phyloP scores from a whole-genome alignment of 1,139 yeast species.

The Arxiozyma bovina region DNA sequence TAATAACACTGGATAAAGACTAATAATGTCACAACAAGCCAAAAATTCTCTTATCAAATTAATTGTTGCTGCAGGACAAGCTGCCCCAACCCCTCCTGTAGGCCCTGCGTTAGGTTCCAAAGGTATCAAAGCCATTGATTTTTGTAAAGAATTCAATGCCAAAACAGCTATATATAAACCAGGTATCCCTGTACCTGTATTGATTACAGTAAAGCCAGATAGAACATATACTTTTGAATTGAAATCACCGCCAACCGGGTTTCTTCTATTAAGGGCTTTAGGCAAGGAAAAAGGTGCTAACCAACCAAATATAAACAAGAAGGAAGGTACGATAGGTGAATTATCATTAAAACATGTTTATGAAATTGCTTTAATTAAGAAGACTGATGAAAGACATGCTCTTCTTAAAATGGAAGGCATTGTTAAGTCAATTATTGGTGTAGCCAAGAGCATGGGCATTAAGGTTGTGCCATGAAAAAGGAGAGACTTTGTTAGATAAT shows the following conservation, averaged over 20 bases:
- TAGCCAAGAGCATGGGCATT: slow-evolving; percentile 83
- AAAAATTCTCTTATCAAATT: slow-evolving; percentile 61
- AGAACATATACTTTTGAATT: slow-evolving; percentile 77
- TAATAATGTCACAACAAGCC: slow-evolving; percentile 23
- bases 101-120: slow-evolving; percentile 98
- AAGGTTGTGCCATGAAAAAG: slow-evolving; percentile 53
- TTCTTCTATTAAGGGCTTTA: slow-evolving; percentile 76
- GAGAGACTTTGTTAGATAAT: neutral
- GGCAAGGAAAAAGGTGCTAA: slow-evolving; percentile 57
- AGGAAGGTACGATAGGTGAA: slow-evolving; percentile 49
- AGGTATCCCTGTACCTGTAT: slow-evolving; percentile 84
- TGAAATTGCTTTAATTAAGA: slow-evolving; percentile 90
- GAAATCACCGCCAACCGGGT: slow-evolving; percentile 89
- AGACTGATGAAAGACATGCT: slow-evolving; percentile 74
- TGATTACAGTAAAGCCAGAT: slow-evolving; percentile 83
- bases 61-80: slow-evolving; percentile 97
- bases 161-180: slow-evolving; percentile 81
- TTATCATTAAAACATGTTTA: slow-evolving; percentile 81
- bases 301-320: slow-evolving; percentile 35
- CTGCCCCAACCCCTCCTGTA: slow-evolving; percentile 98
- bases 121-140: slow-evolving; percentile 97
- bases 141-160: slow-evolving; percentile 96
- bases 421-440: slow-evolving; percentile 74
- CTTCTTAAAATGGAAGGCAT: slow-evolving; percentile 63
- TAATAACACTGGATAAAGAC: slow-evolving; percentile 13